A percentile compares a stretch with the other conserved stretches of the same genome.
phyloP scores from a whole-genome alignment of 352 stramenopile genomes.

The Phytophthora constricta region DNA sequence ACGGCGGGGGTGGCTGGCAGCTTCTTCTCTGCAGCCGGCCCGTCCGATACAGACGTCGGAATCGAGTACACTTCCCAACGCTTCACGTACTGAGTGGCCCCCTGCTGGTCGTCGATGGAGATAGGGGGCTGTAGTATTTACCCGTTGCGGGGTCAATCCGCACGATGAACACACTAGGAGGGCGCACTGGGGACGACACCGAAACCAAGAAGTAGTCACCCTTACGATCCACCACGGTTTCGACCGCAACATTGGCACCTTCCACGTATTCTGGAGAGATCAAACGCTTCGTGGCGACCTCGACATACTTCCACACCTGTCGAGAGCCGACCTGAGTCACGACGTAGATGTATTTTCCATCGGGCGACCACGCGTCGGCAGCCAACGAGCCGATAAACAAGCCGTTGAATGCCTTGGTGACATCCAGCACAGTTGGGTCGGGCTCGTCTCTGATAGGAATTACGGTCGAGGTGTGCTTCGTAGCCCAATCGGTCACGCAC shows the following conservation, averaged over 20 bases:
- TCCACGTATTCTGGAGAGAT: conserved; percentile 63
- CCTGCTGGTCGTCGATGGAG: conserved; percentile 57
- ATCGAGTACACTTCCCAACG: conserved; percentile 72
- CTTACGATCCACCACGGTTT: conserved; percentile 59
- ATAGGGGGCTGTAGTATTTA: conserved; percentile 48
- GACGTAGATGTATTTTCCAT: conserved; percentile 68
- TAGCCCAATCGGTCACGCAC: conserved; percentile 65
- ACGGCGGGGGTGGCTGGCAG: conserved; percentile 35
- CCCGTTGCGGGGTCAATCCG: conserved; percentile 51
- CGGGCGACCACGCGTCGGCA: conserved; percentile 60
- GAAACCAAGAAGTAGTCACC: conserved; percentile 52
- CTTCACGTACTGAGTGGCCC: conserved; percentile 44
- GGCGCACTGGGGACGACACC: conserved; percentile 59
- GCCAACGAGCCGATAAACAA: conserved; percentile 65
- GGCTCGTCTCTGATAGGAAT: conserved; percentile 73
- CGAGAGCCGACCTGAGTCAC: conserved; percentile 74
- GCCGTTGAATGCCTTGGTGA: conserved; percentile 70
- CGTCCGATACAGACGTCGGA: conserved; percentile 55
- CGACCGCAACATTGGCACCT: conserved; percentile 44
- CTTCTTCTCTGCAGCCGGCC: conserved; percentile 42
- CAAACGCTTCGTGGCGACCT: conserved; percentile 56
- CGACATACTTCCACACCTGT: conserved; percentile 72
- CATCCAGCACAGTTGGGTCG: conserved; percentile 26
- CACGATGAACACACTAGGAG: conserved; percentile 65
- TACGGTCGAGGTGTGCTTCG: conserved; percentile 63